phyloP scores from a whole-genome alignment of 2,329 filamentous ascomycete genomes.

The Trichophyton benhamiae region DNA sequence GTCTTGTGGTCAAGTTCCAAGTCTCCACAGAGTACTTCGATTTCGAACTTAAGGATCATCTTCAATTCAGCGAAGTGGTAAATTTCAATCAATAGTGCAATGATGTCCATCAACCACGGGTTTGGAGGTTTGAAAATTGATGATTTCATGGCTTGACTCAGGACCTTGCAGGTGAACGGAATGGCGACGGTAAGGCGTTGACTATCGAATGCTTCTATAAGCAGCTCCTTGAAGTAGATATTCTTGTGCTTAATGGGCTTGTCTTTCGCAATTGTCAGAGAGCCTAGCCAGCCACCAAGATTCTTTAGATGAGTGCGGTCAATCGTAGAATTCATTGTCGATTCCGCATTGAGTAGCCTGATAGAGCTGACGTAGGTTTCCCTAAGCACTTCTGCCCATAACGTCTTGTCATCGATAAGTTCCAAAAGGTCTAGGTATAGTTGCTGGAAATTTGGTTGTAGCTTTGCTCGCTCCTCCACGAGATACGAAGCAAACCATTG shows the following conservation, averaged over 20 bases:
- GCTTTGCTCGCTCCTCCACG: conserved; percentile 89
- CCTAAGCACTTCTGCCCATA: conserved; percentile 82
- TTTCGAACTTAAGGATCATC: conserved; percentile 95
- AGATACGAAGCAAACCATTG: conserved; percentile 96
- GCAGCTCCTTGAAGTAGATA: conserved; percentile 89
- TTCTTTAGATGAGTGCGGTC: conserved; percentile 88
- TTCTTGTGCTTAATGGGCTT: conserved; percentile 94
- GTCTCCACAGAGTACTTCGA: conserved; percentile 91
- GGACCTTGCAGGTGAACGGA: conserved; percentile 92
- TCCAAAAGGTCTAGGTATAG: conserved; percentile 84
- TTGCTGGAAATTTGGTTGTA: conserved; percentile 92
- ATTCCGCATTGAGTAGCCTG: conserved; percentile 79
- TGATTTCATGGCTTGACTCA: conserved; percentile 72
- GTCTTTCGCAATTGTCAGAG: conserved; percentile 81
- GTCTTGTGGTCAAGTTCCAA: conserved; percentile 83
- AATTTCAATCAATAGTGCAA: conserved; percentile 78
- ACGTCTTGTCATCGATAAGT: conserved; percentile 61
- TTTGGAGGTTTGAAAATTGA: conserved; percentile 89
- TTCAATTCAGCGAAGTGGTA: conserved; percentile 91
- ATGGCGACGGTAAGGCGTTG: conserved; percentile 86
- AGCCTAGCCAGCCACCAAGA: conserved; percentile 83
- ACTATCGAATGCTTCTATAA: conserved; percentile 86
- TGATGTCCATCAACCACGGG: conserved; percentile 95
- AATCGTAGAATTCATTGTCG: conserved; percentile 67
- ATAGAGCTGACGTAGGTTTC: conserved; percentile 84